phyloP scores from a whole-genome alignment of 2,329 filamentous ascomycete species.

The Exophiala calicioides region DNA sequence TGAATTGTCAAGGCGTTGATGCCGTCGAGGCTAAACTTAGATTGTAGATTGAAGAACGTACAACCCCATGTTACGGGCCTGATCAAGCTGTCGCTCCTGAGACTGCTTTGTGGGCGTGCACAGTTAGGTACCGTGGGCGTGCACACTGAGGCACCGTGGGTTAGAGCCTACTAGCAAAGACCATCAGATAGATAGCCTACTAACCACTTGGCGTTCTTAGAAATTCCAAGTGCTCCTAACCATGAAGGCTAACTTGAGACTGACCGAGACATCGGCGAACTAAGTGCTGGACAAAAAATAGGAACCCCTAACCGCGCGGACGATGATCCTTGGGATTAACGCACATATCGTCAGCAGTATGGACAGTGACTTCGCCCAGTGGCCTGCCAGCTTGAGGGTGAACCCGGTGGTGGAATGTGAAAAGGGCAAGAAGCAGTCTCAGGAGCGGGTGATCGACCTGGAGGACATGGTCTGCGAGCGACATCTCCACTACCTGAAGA shows the following conservation, averaged over 20 bases:
- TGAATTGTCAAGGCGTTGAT: no score
- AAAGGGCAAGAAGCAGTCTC: conserved; percentile 49
- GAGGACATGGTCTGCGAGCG: conserved; percentile 64
- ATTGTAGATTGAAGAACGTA: no score
- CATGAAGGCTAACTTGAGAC: conserved; percentile 80
- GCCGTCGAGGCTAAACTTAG: no score
- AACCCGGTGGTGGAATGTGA: neutral
- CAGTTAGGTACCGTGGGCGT: no score
- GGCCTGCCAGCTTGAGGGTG: conserved; percentile 69
- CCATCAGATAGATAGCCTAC: no score
- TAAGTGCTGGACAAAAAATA: conserved; percentile 62
- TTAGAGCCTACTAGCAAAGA: no score
- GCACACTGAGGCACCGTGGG: no score
- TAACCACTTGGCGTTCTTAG: no score
- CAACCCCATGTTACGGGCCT: no score
- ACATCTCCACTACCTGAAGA: conserved; percentile 60
- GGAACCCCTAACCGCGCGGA: conserved; percentile 64
- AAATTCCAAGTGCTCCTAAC: no score
- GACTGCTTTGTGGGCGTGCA: no score
- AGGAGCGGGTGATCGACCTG: conserved; percentile 71
- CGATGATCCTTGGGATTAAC: conserved; percentile 86
- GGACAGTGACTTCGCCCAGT: conserved; percentile 70
- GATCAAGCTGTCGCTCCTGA: no score
- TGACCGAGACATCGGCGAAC: conserved; percentile 64
- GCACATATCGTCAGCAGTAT: conserved; percentile 79